phyloP scores from a whole-genome alignment of 208 protist genomes.

The Crithidia fasciculata region DNA sequence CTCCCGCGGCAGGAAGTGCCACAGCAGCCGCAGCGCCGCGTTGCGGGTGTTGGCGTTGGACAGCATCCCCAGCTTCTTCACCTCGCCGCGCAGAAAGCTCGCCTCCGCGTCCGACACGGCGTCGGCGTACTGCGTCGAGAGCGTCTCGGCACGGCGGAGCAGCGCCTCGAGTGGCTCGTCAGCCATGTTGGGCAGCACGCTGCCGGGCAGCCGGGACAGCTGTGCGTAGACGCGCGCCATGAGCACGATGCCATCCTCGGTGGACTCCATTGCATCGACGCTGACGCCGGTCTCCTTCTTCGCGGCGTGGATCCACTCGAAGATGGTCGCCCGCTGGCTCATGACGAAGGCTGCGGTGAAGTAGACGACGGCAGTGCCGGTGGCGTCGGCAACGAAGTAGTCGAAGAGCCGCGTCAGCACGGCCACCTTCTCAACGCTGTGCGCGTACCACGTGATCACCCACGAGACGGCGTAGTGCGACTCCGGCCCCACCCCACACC shows the following conservation, averaged over 20 bases:
- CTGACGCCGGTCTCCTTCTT: conserved; percentile 27
- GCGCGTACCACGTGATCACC: conserved; percentile 89
- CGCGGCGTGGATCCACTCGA: conserved; percentile 48
- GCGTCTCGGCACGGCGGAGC: conserved; percentile 34
- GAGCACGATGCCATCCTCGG: conserved; percentile 53
- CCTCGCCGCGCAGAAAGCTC: conserved; percentile 63
- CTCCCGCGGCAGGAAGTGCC: conserved; percentile 69
- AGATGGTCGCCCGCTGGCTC: conserved; percentile 52
- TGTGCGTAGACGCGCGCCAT: conserved; percentile 80
- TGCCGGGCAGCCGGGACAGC: conserved; percentile 53
- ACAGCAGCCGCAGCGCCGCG: conserved; percentile 72
- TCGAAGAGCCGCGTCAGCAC: conserved; percentile 76
- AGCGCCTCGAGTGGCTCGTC: conserved; percentile 42
- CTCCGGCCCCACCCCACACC: conserved; percentile 72
- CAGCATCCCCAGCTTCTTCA: conserved; percentile 63
- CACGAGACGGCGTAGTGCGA: conserved; percentile 89
- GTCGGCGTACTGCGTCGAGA: conserved; percentile 33
- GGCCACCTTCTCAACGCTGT: conserved; percentile 49
- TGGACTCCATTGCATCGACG: conserved; percentile 27
- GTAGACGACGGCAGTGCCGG: conserved; percentile 62
- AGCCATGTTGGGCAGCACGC: conserved; percentile 42
- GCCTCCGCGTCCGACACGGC: conserved; percentile 36
- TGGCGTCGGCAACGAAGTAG: conserved; percentile 71
- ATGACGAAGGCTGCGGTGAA: conserved; percentile 80
- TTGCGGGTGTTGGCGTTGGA: conserved; percentile 69